A percentile compares a stretch with the other conserved stretches of the same genome.
Evolutionary conservation across 495 filamentous ascomycete species (phyloP).

Genomic region (Aspergillus indologenus): DNA sequence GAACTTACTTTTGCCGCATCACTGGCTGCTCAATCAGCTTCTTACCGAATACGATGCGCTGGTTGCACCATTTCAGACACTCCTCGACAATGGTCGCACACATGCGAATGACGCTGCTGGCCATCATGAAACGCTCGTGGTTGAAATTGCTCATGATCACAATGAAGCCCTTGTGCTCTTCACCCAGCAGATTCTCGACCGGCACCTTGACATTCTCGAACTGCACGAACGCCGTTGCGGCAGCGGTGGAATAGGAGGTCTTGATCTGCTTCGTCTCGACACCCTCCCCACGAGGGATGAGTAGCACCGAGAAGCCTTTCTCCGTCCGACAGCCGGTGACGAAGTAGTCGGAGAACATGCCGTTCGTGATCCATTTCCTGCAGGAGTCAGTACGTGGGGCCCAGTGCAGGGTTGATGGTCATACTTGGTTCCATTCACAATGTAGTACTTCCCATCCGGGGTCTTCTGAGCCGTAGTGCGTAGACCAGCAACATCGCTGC

Average conservation of each 20-base stretch:
- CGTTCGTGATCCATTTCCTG: constrained; percentile 90
- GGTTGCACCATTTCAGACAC: constrained; percentile 85
- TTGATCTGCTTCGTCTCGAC: constrained; percentile 79
- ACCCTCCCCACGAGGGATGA: constrained; percentile 67
- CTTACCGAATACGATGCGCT: constrained; percentile 83
- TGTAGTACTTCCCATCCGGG: constrained; percentile 77
- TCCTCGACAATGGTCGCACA: constrained; percentile 74
- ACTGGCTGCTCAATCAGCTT: constrained; percentile 77
- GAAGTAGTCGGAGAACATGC: constrained; percentile 80
- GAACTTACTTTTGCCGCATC: constrained; percentile 70
- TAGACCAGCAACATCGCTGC: constrained; percentile 80
- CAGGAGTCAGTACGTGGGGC: background rate
- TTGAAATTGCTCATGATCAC: constrained; percentile 90
- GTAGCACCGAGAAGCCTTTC: constrained; percentile 75
- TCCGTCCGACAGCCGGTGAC: constrained; percentile 77
- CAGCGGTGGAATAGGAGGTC: constrained; percentile 77
- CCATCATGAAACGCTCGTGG: constrained; percentile 75
- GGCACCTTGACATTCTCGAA: constrained; percentile 88
- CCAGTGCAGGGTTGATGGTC: background rate
- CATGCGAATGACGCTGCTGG: constrained; percentile 59
- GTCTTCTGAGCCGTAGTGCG: constrained; percentile 80
- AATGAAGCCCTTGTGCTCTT: constrained; percentile 83
- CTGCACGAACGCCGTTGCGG: constrained; percentile 76
- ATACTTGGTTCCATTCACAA: constrained; percentile 79
- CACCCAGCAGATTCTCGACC: constrained; percentile 71